Evolutionary conservation across 1,139 yeast genomes (phyloP).

Genomic region (Starmera stellimalicola): DNA sequence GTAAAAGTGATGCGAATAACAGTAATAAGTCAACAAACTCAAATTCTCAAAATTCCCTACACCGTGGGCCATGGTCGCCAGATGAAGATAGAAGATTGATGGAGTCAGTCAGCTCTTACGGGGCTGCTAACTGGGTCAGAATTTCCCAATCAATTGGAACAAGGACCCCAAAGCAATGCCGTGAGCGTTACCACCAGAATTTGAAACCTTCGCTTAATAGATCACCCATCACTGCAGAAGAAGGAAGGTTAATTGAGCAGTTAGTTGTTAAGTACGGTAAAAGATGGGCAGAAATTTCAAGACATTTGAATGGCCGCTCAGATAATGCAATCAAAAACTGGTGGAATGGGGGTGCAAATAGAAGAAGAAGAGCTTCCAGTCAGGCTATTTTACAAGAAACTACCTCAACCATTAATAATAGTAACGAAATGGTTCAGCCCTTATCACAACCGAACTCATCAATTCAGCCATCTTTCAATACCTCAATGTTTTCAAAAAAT

Average conservation of each 20-base stretch:
- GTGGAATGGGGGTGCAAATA: conserved; percentile 93
- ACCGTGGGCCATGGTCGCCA: conserved; percentile 79
- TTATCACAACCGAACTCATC: neutral
- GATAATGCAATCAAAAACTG: conserved; percentile 92
- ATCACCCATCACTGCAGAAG: conserved; percentile 76
- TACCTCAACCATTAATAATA: conserved; percentile 3
- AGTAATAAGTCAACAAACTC: neutral
- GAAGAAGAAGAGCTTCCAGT: conserved; percentile 34
- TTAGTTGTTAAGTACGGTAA: conserved; percentile 76
- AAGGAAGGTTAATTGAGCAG: conserved; percentile 72
- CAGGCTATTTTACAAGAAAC: conserved; percentile 12
- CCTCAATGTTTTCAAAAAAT: too few relatives aligned
- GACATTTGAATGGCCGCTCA: conserved; percentile 77
- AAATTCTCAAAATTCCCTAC: conserved; percentile 4
- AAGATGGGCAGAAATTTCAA: conserved; percentile 90
- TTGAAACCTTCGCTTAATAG: conserved; percentile 77
- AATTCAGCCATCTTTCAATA: neutral
- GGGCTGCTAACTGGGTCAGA: conserved; percentile 89
- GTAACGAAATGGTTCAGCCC: conserved; percentile 2
- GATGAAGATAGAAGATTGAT: conserved; percentile 70
- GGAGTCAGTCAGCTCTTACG: conserved; percentile 60
- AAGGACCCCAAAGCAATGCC: conserved; percentile 84
- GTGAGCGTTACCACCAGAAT: conserved; percentile 89
- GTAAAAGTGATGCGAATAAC: too few relatives aligned
- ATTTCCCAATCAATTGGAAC: conserved; percentile 67